Conservation (phyloP, 805 yeast genomes). For the Kodamaea neixiangensis region DNA sequence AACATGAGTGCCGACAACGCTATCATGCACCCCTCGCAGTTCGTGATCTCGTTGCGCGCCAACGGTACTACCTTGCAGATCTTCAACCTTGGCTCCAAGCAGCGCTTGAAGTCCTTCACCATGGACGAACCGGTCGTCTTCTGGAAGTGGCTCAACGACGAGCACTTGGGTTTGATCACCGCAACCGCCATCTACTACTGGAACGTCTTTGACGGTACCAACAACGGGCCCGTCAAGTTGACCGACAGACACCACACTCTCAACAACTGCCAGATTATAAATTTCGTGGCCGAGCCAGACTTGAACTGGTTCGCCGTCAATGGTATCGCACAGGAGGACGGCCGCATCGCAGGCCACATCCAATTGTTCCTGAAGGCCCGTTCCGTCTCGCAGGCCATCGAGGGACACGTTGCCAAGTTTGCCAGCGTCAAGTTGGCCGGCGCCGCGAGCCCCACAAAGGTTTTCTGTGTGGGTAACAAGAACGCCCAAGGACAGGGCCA, state of each 20-base stretch:
- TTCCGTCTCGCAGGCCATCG: slow-evolving; percentile 93
- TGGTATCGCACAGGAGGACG: slow-evolving; percentile 93
- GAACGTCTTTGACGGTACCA: slow-evolving; percentile 79
- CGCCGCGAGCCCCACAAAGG: slow-evolving; percentile 72
- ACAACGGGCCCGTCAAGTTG: slow-evolving; percentile 74
- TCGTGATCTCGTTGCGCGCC: slow-evolving; percentile 90
- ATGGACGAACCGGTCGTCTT: slow-evolving; percentile 86
- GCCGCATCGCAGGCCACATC: slow-evolving; percentile 93
- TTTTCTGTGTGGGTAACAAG: slow-evolving; percentile 92
- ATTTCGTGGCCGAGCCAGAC: slow-evolving; percentile 77
- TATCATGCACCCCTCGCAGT: slow-evolving; percentile 89
- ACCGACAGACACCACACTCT: slow-evolving; percentile 83
- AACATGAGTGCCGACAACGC: slow-evolving; percentile 98
- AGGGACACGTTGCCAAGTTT: slow-evolving; percentile 95
- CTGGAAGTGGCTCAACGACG: slow-evolving; percentile 89
- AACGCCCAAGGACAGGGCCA: slow-evolving; percentile 69
- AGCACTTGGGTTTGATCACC: slow-evolving; percentile 81
- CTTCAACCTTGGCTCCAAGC: slow-evolving; percentile 84
- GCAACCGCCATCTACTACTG: slow-evolving; percentile 74
- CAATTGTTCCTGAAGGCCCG: slow-evolving; percentile 88
- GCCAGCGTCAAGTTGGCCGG: slow-evolving; percentile 75
- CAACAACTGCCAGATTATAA: slow-evolving; percentile 83
- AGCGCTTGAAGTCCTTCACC: slow-evolving; percentile 84
- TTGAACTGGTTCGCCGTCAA: slow-evolving; percentile 92
- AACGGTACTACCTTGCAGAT: slow-evolving; percentile 95